A percentile compares a stretch with the other conserved stretches of the same genome.
These are phyloP conservation scores for Boletus sp. DNA, from an alignment of 1,284 basidiomycete species.

Conservation along the genomic window DNA sequence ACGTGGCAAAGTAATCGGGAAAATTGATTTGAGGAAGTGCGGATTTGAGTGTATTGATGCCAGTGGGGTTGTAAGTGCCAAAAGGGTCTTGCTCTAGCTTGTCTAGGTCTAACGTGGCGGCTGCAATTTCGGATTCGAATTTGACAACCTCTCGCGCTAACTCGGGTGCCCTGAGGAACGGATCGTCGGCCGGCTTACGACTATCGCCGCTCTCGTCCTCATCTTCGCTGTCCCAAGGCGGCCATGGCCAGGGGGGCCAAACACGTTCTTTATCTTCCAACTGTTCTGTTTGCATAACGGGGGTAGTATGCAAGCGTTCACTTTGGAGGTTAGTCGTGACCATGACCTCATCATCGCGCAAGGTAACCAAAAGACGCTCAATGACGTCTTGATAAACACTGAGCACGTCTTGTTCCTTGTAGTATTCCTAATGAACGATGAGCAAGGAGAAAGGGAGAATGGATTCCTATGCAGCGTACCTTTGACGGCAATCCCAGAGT, in stretches of 20 bases:
- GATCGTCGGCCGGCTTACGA: slow-evolving; percentile 35
- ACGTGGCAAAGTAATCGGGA: slow-evolving; percentile 78
- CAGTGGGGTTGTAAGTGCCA: slow-evolving; percentile 84
- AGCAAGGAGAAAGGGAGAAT: slow-evolving; percentile 5
- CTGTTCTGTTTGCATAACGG: slow-evolving; percentile 30
- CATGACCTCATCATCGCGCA: slow-evolving; percentile 49
- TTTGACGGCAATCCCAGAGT: slow-evolving; percentile 86
- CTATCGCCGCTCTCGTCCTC: slow-evolving; percentile 48
- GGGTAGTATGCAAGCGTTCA: slow-evolving; percentile 18
- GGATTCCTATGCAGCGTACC: slow-evolving; percentile 36
- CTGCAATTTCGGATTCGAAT: slow-evolving; percentile 80
- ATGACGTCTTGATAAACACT: slow-evolving; percentile 72
- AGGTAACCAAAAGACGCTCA: slow-evolving; percentile 58
- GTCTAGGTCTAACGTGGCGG: slow-evolving; percentile 79
- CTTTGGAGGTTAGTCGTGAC: slow-evolving; percentile 5
- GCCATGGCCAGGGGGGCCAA: slow-evolving; percentile 88
- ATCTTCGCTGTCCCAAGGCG: slow-evolving; percentile 67
- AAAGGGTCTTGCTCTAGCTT: slow-evolving; percentile 74
- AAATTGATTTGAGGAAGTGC: slow-evolving; percentile 80
- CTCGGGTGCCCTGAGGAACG: slow-evolving; percentile 48
- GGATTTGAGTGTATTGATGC: slow-evolving; percentile 65
- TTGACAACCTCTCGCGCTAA: slow-evolving; percentile 73
- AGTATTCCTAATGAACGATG: slow-evolving; percentile 69
- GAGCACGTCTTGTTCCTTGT: slow-evolving; percentile 71
- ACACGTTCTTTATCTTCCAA: slow-evolving; percentile 52